Evolutionary conservation across 2,329 filamentous ascomycete genomes (phyloP).

Genomic region (Colletotrichum ledebouriae): DNA sequence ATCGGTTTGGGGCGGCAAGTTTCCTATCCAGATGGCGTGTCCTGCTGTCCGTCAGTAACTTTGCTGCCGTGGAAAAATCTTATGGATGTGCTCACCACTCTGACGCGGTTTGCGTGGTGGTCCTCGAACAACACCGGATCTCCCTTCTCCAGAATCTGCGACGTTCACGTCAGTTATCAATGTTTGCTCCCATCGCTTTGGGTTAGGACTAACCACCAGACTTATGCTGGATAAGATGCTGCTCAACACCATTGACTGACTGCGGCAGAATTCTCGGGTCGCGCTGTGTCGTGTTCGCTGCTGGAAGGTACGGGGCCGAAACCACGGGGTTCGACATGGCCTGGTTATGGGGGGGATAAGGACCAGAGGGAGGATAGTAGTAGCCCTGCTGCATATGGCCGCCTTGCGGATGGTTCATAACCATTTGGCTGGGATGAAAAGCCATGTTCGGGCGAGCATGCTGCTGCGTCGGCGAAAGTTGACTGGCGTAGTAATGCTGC

Average conservation of each 20-base stretch:
- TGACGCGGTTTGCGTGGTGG: constrained; percentile 71
- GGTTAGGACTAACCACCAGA: constrained; percentile 2
- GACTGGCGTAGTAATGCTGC: constrained; percentile 59
- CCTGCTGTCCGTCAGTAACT: constrained; percentile 61
- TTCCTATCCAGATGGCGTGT: constrained; percentile 96
- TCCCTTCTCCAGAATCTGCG: constrained; percentile 46
- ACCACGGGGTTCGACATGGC: constrained; percentile 52
- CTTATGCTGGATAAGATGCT: constrained; percentile 14
- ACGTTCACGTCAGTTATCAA: not conserved
- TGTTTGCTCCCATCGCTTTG: not conserved
- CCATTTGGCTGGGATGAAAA: constrained; percentile 60
- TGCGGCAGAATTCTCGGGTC: constrained; percentile 47
- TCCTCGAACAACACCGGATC: constrained; percentile 62
- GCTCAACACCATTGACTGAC: constrained; percentile 41
- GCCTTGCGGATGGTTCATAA: constrained; percentile 57
- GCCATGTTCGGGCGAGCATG: constrained; percentile 53
- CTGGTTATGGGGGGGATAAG: constrained; percentile 53
- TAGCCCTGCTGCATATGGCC: constrained; percentile 52
- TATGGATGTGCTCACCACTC: constrained; percentile 62
- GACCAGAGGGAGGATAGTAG: constrained; percentile 59
- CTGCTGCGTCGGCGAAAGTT: constrained; percentile 55
- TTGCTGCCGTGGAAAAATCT: constrained; percentile 38
- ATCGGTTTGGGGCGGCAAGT: constrained; percentile 86
- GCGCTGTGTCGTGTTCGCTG: constrained; percentile 42
- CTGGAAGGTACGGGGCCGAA: constrained; percentile 53